Evolutionary conservation across 2,329 filamentous ascomycete genomes (phyloP).

Genomic region (Colletotrichum filicis): DNA sequence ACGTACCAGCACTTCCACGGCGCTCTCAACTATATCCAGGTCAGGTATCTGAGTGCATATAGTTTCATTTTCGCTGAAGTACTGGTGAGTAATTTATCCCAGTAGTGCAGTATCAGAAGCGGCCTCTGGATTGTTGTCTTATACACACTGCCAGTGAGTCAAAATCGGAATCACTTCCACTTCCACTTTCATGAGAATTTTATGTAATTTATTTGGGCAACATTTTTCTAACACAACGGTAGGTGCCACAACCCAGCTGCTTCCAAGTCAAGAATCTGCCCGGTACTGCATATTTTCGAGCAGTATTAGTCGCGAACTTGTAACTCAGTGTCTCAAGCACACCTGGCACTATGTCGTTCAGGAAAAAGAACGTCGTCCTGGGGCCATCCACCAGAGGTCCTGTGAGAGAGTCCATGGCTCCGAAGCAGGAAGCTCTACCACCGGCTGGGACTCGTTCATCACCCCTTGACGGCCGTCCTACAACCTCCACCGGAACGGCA

Average conservation of each 20-base stretch:
- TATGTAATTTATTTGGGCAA: background rate
- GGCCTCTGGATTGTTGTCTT: background rate
- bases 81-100: background rate
- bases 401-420: constrained; percentile 34
- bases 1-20: background rate
- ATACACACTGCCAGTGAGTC: background rate
- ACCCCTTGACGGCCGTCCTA: constrained; percentile 85
- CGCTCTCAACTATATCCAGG: background rate
- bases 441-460: constrained; percentile 78
- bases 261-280: background rate
- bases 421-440: constrained; percentile 49
- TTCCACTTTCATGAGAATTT: background rate
- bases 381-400: constrained; percentile 41
- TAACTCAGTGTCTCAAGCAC: background rate
- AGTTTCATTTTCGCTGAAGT: background rate
- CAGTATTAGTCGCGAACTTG: background rate
- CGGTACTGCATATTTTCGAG: background rate
- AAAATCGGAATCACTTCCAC: background rate
- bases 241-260: background rate
- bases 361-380: constrained; percentile 66
- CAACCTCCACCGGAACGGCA: constrained; percentile 89
- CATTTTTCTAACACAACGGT: background rate
- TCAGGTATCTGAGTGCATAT: background rate
- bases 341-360: constrained; percentile 61
- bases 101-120: background rate